Evolutionary conservation across 2,329 filamentous ascomycete species (phyloP).

Genomic region (Penicillium olsonii): DNA sequence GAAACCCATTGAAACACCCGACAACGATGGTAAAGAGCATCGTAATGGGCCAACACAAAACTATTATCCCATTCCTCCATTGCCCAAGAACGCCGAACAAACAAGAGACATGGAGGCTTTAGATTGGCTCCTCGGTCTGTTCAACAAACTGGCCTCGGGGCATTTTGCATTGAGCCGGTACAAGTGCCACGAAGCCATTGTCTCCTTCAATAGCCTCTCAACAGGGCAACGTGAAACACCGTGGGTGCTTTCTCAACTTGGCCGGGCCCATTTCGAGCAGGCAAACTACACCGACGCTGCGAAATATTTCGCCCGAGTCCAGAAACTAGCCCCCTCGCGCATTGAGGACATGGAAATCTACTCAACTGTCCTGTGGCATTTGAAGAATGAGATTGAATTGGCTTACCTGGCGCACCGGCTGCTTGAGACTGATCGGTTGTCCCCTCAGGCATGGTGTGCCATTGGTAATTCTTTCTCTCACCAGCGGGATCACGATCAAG

Average conservation of each 20-base stretch:
- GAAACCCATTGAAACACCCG: slow-evolving; percentile 65
- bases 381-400: slow-evolving; percentile 88
- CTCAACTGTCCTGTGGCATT: slow-evolving; percentile 97
- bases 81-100: slow-evolving; percentile 51
- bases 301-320: slow-evolving; percentile 77
- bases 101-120: slow-evolving; percentile 74
- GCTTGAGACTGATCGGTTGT: slow-evolving; percentile 81
- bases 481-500: slow-evolving; percentile 89
- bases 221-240: slow-evolving; percentile 81
- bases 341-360: slow-evolving; percentile 97
- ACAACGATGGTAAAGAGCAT: slow-evolving; percentile 67
- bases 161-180: slow-evolving; percentile 79
- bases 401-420: slow-evolving; percentile 91
- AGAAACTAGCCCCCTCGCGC: slow-evolving; percentile 75
- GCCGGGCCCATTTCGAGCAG: slow-evolving; percentile 88
- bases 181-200: slow-evolving; percentile 74
- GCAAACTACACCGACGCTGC: slow-evolving; percentile 84
- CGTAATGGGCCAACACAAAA: slow-evolving; percentile 39
- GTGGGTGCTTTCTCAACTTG: slow-evolving; percentile 89
- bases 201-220: slow-evolving; percentile 71
- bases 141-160: slow-evolving; percentile 77
- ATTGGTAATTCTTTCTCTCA: slow-evolving; percentile 94
- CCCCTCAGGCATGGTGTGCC: slow-evolving; percentile 94
- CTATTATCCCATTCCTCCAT: slow-evolving; percentile 23
- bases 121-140: slow-evolving; percentile 73